phyloP scores from a whole-genome alignment of 2,329 filamentous ascomycete genomes.

The Colletotrichum karsti region DNA sequence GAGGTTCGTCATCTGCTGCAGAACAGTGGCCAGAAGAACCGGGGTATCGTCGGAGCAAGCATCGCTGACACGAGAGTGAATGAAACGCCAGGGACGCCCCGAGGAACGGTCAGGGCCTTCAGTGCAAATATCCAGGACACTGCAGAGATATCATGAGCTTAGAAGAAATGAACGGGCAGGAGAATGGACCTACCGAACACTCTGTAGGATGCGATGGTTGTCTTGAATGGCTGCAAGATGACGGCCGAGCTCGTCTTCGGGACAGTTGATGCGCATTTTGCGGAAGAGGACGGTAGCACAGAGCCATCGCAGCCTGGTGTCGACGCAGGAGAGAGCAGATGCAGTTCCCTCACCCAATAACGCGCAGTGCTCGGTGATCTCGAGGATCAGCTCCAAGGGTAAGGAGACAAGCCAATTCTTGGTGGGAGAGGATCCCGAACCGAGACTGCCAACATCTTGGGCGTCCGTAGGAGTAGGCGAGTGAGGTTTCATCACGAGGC shows the following conservation, averaged over 20 bases:
- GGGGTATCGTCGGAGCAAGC: too few relatives aligned
- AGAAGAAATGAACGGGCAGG: not conserved
- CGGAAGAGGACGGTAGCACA: not conserved
- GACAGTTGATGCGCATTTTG: rapidly evolving
- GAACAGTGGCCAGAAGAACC: not conserved
- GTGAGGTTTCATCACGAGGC: too few relatives aligned
- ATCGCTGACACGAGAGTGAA: too few relatives aligned
- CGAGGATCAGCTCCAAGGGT: not conserved
- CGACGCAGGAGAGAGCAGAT: not conserved
- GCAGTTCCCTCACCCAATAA: not conserved
- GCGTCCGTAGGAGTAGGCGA: too few relatives aligned
- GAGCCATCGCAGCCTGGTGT: not conserved
- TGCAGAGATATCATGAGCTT: too few relatives aligned
- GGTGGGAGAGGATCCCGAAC: too few relatives aligned
- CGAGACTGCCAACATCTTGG: too few relatives aligned
- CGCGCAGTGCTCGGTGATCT: not conserved
- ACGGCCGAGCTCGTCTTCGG: not conserved
- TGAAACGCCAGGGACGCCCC: too few relatives aligned
- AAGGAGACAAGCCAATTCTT: not conserved
- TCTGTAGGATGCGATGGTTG: not conserved
- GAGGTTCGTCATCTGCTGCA: not conserved
- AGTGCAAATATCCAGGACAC: too few relatives aligned
- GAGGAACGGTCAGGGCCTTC: too few relatives aligned
- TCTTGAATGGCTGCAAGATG: rapidly evolving
- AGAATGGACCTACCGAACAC: not conserved